These are phyloP conservation scores for Sequoiadendron giganteum DNA, from an alignment of 75 land plant genomes.

Conservation along the genomic window DNA sequence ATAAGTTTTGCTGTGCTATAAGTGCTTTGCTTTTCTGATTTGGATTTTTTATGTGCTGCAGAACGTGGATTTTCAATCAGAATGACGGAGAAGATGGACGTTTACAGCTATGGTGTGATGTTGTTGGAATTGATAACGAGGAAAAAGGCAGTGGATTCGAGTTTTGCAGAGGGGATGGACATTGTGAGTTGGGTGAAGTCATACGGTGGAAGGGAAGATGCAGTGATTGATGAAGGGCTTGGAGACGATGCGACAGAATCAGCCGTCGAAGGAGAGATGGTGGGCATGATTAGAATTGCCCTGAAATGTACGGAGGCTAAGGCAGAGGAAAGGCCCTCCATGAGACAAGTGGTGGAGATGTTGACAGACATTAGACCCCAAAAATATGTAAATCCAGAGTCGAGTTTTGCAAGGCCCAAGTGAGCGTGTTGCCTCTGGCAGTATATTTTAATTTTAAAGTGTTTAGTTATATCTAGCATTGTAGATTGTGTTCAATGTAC, in stretches of 20 bases:
- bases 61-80: conserved; percentile 44
- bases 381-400: too few relatives aligned
- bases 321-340: conserved; percentile 6
- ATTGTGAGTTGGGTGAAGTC: conserved; percentile 58
- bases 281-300: neutral
- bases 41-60: conserved; percentile 2
- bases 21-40: neutral
- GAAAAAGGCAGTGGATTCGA: conserved; percentile 48
- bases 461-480: too few relatives aligned
- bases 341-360: neutral
- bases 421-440: too few relatives aligned
- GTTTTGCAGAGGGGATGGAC: conserved; percentile 42
- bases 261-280: neutral
- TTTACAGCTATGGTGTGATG: conserved; percentile 73
- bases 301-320: neutral
- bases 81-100: conserved; percentile 57
- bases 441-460: too few relatives aligned
- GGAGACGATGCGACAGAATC: neutral
- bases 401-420: too few relatives aligned
- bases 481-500: too few relatives aligned
- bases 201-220: neutral
- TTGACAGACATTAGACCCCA: neutral
- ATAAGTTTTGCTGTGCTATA: neutral
- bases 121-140: conserved; percentile 72
- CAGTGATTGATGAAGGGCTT: neutral